phyloP scores from a whole-genome alignment of 116 monocot genomes.

The Zostera marina region DNA sequence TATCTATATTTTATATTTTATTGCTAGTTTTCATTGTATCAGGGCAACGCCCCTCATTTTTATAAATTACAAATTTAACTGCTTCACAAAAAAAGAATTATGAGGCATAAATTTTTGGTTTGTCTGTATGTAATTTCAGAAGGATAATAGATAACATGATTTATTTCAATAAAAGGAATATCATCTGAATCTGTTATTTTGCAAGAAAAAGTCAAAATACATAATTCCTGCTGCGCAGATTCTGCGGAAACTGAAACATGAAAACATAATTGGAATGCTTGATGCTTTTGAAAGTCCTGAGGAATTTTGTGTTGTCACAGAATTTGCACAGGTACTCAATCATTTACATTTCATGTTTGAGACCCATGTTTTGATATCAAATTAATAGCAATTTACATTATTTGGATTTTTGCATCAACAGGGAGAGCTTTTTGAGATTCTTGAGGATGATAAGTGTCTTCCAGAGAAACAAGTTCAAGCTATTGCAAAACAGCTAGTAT shows the following conservation, averaged over 20 bases:
- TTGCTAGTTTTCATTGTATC: too few relatives aligned
- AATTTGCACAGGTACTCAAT: constrained; percentile 83
- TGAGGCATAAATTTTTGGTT: too few relatives aligned
- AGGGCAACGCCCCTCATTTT: too few relatives aligned
- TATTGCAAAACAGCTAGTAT: constrained; percentile 93
- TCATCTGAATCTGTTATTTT: too few relatives aligned
- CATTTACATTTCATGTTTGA: not conserved
- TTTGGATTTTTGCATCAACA: constrained; percentile 7
- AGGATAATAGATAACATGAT: too few relatives aligned
- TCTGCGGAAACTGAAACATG: constrained; percentile 83
- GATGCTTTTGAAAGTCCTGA: constrained; percentile 94
- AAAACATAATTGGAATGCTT: constrained; percentile 95
- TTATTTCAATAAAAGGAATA: too few relatives aligned
- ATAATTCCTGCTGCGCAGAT: constrained; percentile 24
- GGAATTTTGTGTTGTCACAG: constrained; percentile 97
- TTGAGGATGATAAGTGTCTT: constrained; percentile 94
- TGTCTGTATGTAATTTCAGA: too few relatives aligned
- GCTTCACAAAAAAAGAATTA: too few relatives aligned
- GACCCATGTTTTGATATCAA: not conserved
- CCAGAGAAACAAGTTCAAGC: constrained; percentile 97
- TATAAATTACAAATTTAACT: too few relatives aligned
- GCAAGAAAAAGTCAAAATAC: not conserved
- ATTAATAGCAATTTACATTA: not conserved
- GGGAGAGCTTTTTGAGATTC: constrained; percentile 96
- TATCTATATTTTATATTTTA: too few relatives aligned